A percentile compares a stretch with the other conserved stretches of the same genome.
phyloP scores from a whole-genome alignment of 73 alveolate species.

The Paramecium sonneborni region DNA sequence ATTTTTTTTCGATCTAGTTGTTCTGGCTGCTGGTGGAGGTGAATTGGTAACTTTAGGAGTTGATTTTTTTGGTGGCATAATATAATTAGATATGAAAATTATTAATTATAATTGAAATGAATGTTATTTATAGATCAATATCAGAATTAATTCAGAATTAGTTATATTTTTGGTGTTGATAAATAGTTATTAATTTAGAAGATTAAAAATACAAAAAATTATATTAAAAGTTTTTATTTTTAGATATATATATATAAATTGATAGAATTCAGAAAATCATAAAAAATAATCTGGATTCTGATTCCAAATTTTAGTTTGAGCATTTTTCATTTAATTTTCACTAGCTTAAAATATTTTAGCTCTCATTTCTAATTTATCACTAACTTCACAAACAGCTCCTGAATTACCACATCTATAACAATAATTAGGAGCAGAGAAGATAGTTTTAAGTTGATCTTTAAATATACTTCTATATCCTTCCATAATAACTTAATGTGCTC shows the following conservation, averaged over 20 bases:
- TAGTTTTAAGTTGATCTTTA: constrained; percentile 68
- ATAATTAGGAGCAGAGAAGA: constrained; percentile 88
- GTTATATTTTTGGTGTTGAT: neutral
- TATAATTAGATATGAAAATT: neutral
- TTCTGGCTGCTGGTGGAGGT: neutral
- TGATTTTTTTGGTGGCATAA: constrained; percentile 16
- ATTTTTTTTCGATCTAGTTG: neutral
- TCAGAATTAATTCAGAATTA: neutral
- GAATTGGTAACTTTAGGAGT: neutral
- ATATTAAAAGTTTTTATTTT: neutral
- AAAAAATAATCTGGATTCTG: constrained; percentile 31
- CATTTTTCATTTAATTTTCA: constrained; percentile 55
- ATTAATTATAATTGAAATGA: neutral
- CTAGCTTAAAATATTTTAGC: constrained; percentile 11
- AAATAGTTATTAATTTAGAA: neutral
- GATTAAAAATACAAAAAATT: neutral
- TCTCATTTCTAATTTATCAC: constrained; percentile 27
- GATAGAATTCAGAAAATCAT: neutral
- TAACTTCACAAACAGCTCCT: constrained; percentile 66
- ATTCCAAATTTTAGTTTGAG: constrained; percentile 39
- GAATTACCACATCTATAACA: constrained; percentile 89
- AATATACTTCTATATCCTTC: constrained; percentile 90
- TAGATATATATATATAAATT: neutral
- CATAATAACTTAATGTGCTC: constrained; percentile 91
- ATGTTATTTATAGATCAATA: neutral